Percentiles rank a stretch among this genome's conserved stretches.
Conservation (phyloP, 768 basidiomycete species). For the Phylloporus sp. region DNA sequence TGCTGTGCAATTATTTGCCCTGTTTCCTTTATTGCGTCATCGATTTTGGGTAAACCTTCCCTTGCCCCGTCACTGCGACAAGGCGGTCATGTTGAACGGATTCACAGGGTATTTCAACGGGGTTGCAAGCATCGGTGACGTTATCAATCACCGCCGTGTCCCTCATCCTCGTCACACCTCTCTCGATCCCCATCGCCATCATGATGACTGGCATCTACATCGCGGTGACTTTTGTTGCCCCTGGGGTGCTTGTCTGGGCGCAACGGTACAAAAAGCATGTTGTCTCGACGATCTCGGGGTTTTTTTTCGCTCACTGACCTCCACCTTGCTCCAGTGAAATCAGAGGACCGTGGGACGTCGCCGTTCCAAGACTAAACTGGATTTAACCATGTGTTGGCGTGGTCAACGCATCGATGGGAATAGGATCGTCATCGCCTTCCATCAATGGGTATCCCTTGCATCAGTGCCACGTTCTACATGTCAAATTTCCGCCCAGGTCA, state of each 20-base stretch:
- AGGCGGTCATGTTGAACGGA: constrained; percentile 10
- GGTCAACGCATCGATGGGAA: constrained; percentile 25
- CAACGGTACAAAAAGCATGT: constrained; percentile 84
- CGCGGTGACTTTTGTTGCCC: constrained; percentile 68
- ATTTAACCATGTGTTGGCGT: constrained; percentile 21
- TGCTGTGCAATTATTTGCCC: constrained; percentile 77
- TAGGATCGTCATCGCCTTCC: constrained; percentile 27
- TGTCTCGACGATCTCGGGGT: constrained; percentile 4
- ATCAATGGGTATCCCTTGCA: constrained; percentile 10
- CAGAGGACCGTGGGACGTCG: constrained; percentile 88
- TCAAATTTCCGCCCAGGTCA: constrained; percentile 24
- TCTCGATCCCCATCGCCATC: constrained; percentile 54
- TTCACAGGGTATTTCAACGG: constrained; percentile 44
- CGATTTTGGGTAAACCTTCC: constrained; percentile 56
- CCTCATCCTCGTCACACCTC: constrained; percentile 45
- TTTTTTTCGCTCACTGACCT: constrained; percentile 9
- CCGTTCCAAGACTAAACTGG: constrained; percentile 65
- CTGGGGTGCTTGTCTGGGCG: constrained; percentile 76
- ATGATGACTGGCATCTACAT: constrained; percentile 49
- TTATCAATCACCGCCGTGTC: constrained; percentile 46
- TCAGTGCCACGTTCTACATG: constrained; percentile 13
- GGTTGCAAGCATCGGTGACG: constrained; percentile 53
- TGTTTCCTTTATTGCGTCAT: constrained; percentile 76
- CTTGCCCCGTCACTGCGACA: constrained; percentile 9
- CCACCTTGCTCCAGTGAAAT: constrained; percentile 61